Conservation (phyloP, 2,329 filamentous ascomycete genomes). For the Calonectria naviculata region DNA sequence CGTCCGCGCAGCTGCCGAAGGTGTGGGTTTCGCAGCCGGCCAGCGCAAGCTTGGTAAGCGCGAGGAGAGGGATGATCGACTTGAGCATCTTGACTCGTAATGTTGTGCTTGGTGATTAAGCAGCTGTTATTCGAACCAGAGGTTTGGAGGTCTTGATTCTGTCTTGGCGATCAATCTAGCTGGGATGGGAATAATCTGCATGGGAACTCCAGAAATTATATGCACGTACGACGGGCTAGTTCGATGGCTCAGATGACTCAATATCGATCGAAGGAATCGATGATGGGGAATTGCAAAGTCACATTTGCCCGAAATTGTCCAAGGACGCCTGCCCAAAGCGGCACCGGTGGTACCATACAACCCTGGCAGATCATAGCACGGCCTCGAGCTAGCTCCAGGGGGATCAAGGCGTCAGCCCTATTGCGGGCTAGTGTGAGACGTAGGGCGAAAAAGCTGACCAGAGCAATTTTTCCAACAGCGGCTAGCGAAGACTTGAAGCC, state of each 20-base stretch:
- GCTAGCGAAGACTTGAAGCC: no score
- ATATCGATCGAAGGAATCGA: not conserved
- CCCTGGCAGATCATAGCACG: not conserved
- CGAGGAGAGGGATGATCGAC: constrained; percentile 9
- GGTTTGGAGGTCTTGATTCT: not conserved
- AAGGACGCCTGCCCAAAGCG: not conserved
- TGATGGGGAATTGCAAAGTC: not conserved
- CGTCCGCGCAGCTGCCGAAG: constrained; percentile 32
- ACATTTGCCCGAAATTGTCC: not conserved
- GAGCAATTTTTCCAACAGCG: not conserved
- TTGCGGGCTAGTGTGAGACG: not conserved
- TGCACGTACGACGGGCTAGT: not conserved
- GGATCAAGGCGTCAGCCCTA: not conserved
- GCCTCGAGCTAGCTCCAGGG: not conserved
- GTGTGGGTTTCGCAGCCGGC: constrained; percentile 29
- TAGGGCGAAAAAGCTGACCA: not conserved
- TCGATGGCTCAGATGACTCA: not conserved
- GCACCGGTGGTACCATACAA: not conserved
- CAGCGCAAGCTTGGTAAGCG: constrained; percentile 22
- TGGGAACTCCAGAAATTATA: not conserved
- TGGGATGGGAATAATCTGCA: not conserved
- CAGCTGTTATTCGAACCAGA: no score
- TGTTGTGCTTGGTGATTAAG: not conserved
- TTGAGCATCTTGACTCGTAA: constrained; percentile 27
- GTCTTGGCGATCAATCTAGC: not conserved